phyloP scores from a whole-genome alignment of 2,329 filamentous ascomycete genomes.

The Scytalidium sp. region DNA sequence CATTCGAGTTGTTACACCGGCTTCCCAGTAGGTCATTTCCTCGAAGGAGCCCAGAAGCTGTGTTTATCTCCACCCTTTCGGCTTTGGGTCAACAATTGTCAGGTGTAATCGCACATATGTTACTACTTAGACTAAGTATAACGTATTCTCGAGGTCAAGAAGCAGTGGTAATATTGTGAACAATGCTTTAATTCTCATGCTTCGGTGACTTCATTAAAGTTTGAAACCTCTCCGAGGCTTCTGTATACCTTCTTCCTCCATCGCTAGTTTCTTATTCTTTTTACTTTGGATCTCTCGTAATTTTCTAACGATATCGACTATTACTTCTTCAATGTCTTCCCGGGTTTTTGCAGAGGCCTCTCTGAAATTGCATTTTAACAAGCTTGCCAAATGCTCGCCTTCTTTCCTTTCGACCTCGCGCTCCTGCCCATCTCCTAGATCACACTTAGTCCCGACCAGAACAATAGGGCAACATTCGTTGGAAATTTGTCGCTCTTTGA shows the following conservation, averaged over 20 bases:
- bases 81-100: too few species aligned
- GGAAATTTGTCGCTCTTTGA: not conserved
- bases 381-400: not conserved
- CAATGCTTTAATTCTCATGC: not conserved
- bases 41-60: too few species aligned
- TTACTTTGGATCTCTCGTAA: not conserved
- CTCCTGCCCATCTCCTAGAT: not conserved
- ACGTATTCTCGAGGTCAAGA: too few species aligned
- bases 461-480: not conserved
- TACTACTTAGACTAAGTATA: too few species aligned
- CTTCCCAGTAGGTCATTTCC: too few species aligned
- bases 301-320: not conserved
- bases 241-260: not conserved
- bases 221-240: not conserved
- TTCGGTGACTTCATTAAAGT: not conserved
- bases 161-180: too few species aligned
- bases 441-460: not conserved
- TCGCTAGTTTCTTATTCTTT: not conserved
- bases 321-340: slow-evolving; percentile 5
- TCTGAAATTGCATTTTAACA: not conserved
- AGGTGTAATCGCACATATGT: too few species aligned
- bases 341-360: slow-evolving; percentile 6
- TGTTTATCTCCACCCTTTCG: too few species aligned
- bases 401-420: not conserved
- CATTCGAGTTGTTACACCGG: too few species aligned